Evolutionary conservation across 495 filamentous ascomycete species (phyloP).

Genomic region (Cryomyces antarcticus): DNA sequence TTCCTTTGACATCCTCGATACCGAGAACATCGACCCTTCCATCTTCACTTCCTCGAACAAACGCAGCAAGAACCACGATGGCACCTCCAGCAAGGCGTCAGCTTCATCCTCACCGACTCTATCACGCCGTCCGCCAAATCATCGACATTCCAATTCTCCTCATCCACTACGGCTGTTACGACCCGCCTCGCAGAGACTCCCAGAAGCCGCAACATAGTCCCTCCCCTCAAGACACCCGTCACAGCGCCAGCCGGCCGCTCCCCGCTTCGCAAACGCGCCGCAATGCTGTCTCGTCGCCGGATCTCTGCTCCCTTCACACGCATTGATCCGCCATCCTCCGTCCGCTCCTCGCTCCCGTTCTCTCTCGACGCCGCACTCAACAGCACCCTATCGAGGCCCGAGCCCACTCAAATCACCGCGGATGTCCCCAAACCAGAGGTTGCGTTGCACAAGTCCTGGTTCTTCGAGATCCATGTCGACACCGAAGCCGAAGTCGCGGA

Average conservation of each 20-base stretch:
- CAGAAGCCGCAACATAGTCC: neutral
- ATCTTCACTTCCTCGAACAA: slow-evolving; percentile 38
- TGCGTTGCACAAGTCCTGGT: slow-evolving; percentile 44
- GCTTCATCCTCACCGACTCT: slow-evolving; percentile 18
- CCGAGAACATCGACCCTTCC: slow-evolving; percentile 66
- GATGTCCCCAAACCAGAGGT: slow-evolving; percentile 5
- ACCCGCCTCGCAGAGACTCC: no score
- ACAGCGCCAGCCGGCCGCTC: slow-evolving; percentile 41
- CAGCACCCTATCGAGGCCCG: slow-evolving; percentile 34
- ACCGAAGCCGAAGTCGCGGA: slow-evolving; percentile 70
- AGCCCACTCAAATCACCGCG: slow-evolving; percentile 23
- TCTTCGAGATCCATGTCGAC: slow-evolving; percentile 91
- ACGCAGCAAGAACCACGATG: slow-evolving; percentile 43
- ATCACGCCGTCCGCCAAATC: slow-evolving; percentile 10
- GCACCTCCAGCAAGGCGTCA: slow-evolving; percentile 1
- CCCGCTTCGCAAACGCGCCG: slow-evolving; percentile 34
- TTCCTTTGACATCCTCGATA: slow-evolving; percentile 25
- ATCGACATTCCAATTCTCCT: neutral
- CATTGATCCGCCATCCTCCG: slow-evolving; percentile 32
- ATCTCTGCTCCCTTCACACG: slow-evolving; percentile 31
- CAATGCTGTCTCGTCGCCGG: slow-evolving; percentile 42
- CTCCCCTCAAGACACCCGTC: neutral
- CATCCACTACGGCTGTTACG: neutral
- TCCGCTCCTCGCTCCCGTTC: slow-evolving; percentile 33
- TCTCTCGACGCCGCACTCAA: slow-evolving; percentile 60